phyloP scores from a whole-genome alignment of 148 eudicot genomes.

The Agrostemma githago region DNA sequence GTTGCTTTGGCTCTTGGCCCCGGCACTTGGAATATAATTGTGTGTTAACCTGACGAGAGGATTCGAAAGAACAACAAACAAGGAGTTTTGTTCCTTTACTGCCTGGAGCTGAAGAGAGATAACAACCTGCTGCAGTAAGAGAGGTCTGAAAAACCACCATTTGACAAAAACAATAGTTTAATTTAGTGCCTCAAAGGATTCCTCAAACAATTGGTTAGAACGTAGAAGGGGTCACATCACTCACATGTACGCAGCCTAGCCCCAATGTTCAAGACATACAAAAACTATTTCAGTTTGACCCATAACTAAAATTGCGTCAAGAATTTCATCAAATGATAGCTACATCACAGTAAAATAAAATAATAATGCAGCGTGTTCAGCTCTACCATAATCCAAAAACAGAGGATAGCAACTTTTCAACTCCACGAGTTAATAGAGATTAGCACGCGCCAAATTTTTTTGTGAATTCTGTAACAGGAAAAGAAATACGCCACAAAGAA shows the following conservation, averaged over 20 bases:
- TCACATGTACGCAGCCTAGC: not conserved
- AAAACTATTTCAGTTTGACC: not conserved
- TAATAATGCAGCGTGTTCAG: not conserved
- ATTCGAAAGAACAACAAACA: constrained; percentile 65
- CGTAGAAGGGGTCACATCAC: too few species aligned
- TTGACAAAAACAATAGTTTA: not conserved
- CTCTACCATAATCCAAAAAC: not conserved
- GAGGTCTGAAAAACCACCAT: constrained; percentile 50
- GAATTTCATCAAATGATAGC: not conserved
- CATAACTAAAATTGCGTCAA: not conserved
- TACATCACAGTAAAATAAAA: not conserved
- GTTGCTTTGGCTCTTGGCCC: constrained; percentile 18
- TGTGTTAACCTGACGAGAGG: constrained; percentile 37
- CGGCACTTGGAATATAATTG: constrained; percentile 34
- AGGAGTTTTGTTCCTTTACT: constrained; percentile 75
- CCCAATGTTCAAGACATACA: not conserved
- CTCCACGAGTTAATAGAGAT: not conserved
- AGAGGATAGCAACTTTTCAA: not conserved
- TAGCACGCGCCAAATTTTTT: not conserved
- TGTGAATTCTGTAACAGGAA: not conserved
- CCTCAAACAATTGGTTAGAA: not conserved
- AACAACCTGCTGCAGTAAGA: constrained; percentile 87
- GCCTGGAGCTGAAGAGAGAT: constrained; percentile 89
- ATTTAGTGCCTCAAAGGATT: not conserved
- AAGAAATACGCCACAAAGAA: not conserved